Conservation (phyloP, 257 asterid genomes). For the Solanum arcanum region DNA sequence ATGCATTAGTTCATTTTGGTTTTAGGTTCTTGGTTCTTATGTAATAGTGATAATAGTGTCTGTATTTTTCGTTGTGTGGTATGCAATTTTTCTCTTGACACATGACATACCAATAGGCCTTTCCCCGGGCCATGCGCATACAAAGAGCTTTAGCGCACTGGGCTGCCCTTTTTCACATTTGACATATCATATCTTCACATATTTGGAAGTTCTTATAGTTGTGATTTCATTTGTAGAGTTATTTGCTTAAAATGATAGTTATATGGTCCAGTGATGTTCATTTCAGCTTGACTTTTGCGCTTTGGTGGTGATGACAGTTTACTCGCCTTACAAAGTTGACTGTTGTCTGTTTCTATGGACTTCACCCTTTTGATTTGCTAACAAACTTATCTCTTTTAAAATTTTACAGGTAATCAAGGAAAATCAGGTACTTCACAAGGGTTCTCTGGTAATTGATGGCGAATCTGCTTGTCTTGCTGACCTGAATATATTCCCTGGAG, state of each 20-base stretch:
- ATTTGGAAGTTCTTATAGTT: background rate
- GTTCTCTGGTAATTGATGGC: slow-evolving; percentile 50
- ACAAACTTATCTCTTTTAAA: background rate
- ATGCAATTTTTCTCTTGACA: background rate
- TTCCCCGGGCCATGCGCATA: background rate
- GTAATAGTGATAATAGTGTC: background rate
- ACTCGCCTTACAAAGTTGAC: background rate
- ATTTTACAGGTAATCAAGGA: slow-evolving; percentile 77
- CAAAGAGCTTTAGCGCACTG: background rate
- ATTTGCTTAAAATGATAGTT: background rate
- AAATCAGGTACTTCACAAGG: slow-evolving; percentile 94
- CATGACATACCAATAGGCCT: background rate
- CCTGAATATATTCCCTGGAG: slow-evolving; percentile 83
- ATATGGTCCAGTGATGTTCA: background rate
- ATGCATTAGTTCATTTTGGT: background rate
- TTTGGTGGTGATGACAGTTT: background rate
- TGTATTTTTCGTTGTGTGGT: background rate
- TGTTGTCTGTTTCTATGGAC: background rate
- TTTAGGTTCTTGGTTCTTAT: background rate
- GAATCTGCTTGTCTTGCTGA: slow-evolving; percentile 85
- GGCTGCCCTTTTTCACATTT: background rate
- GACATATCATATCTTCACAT: background rate
- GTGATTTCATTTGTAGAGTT: background rate
- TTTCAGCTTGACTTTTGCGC: background rate
- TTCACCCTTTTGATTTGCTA: background rate